Percentiles rank a stretch among this genome's conserved stretches.
phyloP scores from a whole-genome alignment of 1,284 basidiomycete genomes.

The Phenoliferia sp. region DNA sequence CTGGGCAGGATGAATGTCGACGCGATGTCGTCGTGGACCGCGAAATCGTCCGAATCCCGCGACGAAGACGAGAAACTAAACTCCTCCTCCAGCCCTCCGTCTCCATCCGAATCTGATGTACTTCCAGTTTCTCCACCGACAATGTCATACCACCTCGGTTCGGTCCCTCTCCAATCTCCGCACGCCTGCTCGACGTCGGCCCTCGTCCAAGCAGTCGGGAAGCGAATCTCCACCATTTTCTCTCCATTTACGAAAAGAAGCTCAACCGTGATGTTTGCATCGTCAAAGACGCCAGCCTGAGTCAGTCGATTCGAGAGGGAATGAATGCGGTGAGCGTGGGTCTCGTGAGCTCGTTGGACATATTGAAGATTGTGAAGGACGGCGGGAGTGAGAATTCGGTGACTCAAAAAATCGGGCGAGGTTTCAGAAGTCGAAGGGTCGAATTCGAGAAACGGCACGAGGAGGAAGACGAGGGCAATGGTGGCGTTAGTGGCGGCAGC shows the following conservation, averaged over 20 bases:
- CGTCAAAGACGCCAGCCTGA: constrained; percentile 21
- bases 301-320: constrained; percentile 19
- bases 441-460: constrained; percentile 18
- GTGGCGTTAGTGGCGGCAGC: constrained; percentile 4
- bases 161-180: constrained; percentile 1
- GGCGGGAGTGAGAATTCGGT: constrained; percentile 15
- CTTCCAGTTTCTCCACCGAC: neutral
- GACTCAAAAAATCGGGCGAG: neutral
- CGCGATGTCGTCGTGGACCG: neutral
- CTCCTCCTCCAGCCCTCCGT: neutral
- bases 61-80: neutral
- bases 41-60: neutral
- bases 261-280: neutral
- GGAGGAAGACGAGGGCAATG: constrained; percentile 21
- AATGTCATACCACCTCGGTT: neutral
- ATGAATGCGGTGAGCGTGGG: constrained; percentile 19
- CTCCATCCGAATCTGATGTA: neutral
- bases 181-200: constrained; percentile 6
- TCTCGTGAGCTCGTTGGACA: constrained; percentile 15
- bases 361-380: constrained; percentile 10
- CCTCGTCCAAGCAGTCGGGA: neutral
- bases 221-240: constrained; percentile 3
- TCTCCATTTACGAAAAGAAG: neutral
- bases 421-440: constrained; percentile 1
- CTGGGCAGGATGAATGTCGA: constrained; percentile 8